phyloP scores from a whole-genome alignment of 1,139 yeast genomes.

The Pneumocystis wakefieldiae region DNA sequence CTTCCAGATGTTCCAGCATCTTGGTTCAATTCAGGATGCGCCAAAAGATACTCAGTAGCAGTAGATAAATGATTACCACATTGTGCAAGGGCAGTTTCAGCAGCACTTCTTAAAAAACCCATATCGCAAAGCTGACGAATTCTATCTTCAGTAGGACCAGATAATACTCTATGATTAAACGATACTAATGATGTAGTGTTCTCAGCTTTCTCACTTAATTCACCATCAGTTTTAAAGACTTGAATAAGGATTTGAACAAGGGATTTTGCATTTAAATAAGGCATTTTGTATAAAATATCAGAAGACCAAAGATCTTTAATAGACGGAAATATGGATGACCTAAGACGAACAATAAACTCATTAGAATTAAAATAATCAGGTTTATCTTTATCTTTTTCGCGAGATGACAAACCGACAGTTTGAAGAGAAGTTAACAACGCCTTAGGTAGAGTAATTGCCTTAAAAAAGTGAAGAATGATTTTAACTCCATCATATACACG shows the following conservation, averaged over 20 bases:
- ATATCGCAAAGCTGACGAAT: conserved; percentile 32
- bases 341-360: conserved; percentile 23
- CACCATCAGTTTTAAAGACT: conserved; percentile 12
- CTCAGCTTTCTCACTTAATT: not conserved
- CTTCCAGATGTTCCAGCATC: conserved; percentile 19
- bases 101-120: conserved; percentile 28
- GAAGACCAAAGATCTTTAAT: conserved; percentile 21
- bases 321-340: conserved; percentile 14
- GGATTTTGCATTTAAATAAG: conserved; percentile 11
- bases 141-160: conserved; percentile 28
- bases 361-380: conserved; percentile 21
- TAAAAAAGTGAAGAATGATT: conserved; percentile 16
- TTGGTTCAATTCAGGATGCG: conserved; percentile 21
- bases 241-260: conserved; percentile 14
- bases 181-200: not conserved
- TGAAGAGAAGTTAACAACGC: conserved; percentile 17
- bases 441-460: conserved; percentile 11
- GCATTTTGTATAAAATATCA: conserved; percentile 10
- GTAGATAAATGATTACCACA: not conserved
- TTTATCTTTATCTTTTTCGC: conserved; percentile 17
- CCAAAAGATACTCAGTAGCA: conserved; percentile 1
- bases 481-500: conserved; percentile 15
- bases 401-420: conserved; percentile 16
- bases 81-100: conserved; percentile 5
- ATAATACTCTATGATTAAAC: not conserved